Evolutionary conservation across 345 rosid species (phyloP).

Genomic region (Trapa bicornis): DNA sequence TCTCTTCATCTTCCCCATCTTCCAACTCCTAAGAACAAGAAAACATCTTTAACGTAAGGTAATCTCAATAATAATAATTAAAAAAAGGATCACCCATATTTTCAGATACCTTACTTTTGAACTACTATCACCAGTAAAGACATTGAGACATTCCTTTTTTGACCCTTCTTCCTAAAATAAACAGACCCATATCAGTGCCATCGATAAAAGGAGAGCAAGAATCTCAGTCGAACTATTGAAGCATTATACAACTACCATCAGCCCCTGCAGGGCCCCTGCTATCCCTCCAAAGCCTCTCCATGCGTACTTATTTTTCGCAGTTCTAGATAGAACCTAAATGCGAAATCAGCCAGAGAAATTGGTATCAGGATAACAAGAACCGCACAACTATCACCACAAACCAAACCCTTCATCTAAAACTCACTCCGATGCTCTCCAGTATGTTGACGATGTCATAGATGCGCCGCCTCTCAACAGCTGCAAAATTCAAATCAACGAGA

Average conservation of each 20-base stretch:
- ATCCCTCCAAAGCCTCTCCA: slow-evolving; percentile 31
- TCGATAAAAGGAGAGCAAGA: neutral
- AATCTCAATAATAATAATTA: neutral
- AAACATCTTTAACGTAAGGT: neutral
- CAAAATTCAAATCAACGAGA: neutral
- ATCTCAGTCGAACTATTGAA: neutral
- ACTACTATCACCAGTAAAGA: neutral
- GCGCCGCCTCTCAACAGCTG: slow-evolving; percentile 82
- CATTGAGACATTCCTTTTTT: neutral
- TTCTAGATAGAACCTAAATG: slow-evolving; percentile 50
- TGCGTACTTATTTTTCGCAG: slow-evolving; percentile 23
- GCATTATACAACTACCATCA: slow-evolving; percentile 23
- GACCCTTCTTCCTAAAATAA: neutral
- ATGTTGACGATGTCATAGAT: slow-evolving; percentile 86
- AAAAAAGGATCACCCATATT: neutral
- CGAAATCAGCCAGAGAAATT: neutral
- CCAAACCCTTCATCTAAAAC: slow-evolving; percentile 10
- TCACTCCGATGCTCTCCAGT: slow-evolving; percentile 79
- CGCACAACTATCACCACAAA: neutral
- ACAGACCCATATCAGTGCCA: neutral
- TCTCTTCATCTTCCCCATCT: slow-evolving; percentile 49
- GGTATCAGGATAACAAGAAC: neutral
- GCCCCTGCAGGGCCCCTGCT: slow-evolving; percentile 15
- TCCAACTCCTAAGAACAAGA: slow-evolving; percentile 8
- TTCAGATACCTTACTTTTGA: neutral